Base-by-base conservation (phyloP, 140 eudicot genomes). In the Oenanthe javanica region DNA sequence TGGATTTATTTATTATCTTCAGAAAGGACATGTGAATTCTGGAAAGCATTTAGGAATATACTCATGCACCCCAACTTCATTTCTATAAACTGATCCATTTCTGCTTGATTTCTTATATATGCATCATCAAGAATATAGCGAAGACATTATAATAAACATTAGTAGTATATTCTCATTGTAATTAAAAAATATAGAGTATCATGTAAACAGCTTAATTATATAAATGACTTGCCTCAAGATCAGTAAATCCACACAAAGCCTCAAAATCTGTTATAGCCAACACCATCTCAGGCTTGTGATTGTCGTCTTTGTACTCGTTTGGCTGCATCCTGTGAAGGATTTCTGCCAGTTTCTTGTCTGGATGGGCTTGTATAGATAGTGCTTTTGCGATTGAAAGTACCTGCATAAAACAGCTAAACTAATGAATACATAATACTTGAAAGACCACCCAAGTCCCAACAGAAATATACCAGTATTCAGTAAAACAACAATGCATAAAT, bases 201-300 rank as follows among this genome's bases (percentile, higher is more conserved):
- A 61, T 14, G 66, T 14, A 42, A 76, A 40, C 72, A 21, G 40
- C 63, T 11, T 31, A 7, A n/a, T 0, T 23, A 23, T 5, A 1
- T 48, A 75, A 49, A 49, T 8, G 57, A 12, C 36, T 71, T 84
- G 93, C 99, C 99, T 95, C 91, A 73, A 85, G 78, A 67, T 91
- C 84, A 69, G 93, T 76, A 75, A 95, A 95, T 4, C 98, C 99
- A 76, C 97, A 95, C 76, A 95, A 86, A 48, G 96, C 97, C 92
- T 95, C 98, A 67, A 95, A 95, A 79, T 91, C 83, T 3, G 99
- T 92, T 67, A 93, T 71, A 1, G 98, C 99, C 81, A 95, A 77
- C 47, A 96, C 97, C 99, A 95, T 95, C 89, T 95, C 99, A 51
- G 99, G 99, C 82, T 95, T 95, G 83, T 95, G 99, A 80, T 92